phyloP scores from a whole-genome alignment of 2,329 filamentous ascomycete genomes.

The Chaetomium olivaceum region DNA sequence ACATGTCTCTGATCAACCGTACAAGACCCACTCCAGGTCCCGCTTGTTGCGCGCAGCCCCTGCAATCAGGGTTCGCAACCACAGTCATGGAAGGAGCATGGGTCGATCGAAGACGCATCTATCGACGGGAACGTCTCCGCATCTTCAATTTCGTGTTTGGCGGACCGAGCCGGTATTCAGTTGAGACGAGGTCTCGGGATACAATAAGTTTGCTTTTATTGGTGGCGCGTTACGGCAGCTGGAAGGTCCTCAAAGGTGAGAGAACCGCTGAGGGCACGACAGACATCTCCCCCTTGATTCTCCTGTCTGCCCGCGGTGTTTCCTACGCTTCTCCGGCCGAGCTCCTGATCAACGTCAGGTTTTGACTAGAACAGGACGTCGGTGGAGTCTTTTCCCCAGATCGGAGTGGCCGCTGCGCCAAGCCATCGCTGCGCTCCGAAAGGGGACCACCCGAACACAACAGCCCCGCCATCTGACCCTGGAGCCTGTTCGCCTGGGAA shows the following conservation, averaged over 20 bases:
- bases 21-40: conserved; percentile 7
- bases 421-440: not conserved
- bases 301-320: not conserved
- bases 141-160: not conserved
- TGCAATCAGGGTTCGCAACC: not conserved
- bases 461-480: not conserved
- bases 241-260: not conserved
- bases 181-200: not conserved
- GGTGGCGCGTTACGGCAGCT: not conserved
- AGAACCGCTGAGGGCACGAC: not conserved
- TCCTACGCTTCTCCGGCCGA: conserved; percentile 25
- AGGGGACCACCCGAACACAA: conserved; percentile 1
- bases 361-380: conserved; percentile 28
- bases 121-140: not conserved
- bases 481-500: not conserved
- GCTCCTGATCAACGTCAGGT: conserved; percentile 32
- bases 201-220: not conserved
- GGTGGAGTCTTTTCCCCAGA: conserved; percentile 22
- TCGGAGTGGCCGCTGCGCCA: conserved; percentile 28
- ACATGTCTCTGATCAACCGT: conserved; percentile 12
- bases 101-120: not conserved
- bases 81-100: not conserved
- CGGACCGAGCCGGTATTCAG: not conserved
- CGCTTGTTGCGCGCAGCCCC: not conserved
- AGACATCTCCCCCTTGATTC: not conserved